Evolutionary conservation across 2,329 filamentous ascomycete genomes (phyloP).

Genomic region (Colletotrichum caudatum): DNA sequence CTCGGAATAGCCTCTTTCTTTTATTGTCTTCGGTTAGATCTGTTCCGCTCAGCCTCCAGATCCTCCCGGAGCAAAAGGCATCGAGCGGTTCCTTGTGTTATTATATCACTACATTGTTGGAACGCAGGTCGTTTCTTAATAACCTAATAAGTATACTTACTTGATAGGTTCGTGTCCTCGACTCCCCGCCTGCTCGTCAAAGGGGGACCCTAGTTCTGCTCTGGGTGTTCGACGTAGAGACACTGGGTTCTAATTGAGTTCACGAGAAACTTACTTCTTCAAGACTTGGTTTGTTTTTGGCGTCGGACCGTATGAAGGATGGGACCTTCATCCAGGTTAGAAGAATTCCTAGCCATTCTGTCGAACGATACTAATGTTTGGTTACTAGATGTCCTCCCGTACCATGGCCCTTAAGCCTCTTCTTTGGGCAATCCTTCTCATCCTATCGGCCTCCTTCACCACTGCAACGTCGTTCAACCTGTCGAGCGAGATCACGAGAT

Average conservation of each 20-base stretch:
- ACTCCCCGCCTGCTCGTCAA: background rate
- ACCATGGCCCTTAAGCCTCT: conserved; percentile 58
- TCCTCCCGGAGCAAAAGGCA: conserved; percentile 14
- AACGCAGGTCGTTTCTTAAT: conserved; percentile 40
- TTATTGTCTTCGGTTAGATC: conserved; percentile 33
- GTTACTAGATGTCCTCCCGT: conserved; percentile 55
- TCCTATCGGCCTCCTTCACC: conserved; percentile 45
- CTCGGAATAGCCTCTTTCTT: conserved; percentile 34
- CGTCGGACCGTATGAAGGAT: conserved; percentile 42
- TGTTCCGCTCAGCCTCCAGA: conserved; percentile 19
- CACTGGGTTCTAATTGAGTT: background rate
- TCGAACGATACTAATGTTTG: conserved; percentile 11
- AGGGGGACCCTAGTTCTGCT: background rate
- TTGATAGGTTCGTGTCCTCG: conserved; percentile 25
- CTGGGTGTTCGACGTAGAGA: background rate
- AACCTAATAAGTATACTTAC: conserved; percentile 33
- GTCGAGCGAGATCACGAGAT: conserved; percentile 54
- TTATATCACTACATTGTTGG: conserved; percentile 15
- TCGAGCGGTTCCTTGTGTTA: conserved; percentile 19
- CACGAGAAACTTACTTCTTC: conserved; percentile 13
- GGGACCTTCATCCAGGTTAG: conserved; percentile 41
- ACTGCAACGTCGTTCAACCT: conserved; percentile 49
- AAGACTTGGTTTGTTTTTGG: conserved; percentile 21
- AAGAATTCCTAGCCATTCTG: background rate
- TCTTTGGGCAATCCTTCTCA: conserved; percentile 49